Evolutionary conservation across 768 basidiomycete species (phyloP), one percentile per base, ranked within the genome.

Genomic region (Suillus spraguei): DNA sequence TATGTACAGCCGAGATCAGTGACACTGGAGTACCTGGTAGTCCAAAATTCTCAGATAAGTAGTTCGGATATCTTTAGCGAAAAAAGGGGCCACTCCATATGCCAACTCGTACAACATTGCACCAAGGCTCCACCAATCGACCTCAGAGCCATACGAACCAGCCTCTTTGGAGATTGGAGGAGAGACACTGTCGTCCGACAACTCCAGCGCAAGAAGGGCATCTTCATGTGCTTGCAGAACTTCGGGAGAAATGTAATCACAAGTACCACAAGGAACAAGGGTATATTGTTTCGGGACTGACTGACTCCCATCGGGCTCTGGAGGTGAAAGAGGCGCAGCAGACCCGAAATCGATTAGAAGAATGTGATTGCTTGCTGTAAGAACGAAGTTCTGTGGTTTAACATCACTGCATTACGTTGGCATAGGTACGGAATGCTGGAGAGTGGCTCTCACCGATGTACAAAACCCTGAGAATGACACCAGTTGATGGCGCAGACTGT

Each of bases 111-210:
- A 98, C 54, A 96, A 66, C 86, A 95, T 92, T 3, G 90, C 91
- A 3, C 96, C 96, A 35, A 94, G 80, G 72, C 94, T 94, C 96
- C 97, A 99, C 92, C 94, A 96, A 70, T 99, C 97, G 0, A 93
- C 92, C 72, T 95, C 92, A n/a, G 83, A 77, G 13, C 92, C 94
- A 71, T 96, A 97, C 10, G 87, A 87, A 9, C 69, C 70, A 11
- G 61, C 55, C 14, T 68, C 68, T 56, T 80, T 70, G 24, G 67
- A 64, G 10, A 68, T 65, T 8, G 68, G 42, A n/a, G 65, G 35
- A 22, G 64, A 66, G 16, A 66, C 42, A 32, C 72, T 72, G 10
- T 85, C 83, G 41, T 83, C 86, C 1, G 86, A 83, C 79, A 93
- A 83, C 71, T 94, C 92, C 20, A 91, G 78, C 0, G 88, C 91